A percentile compares a stretch with the other conserved stretches of the same genome.
These are phyloP conservation scores for Botryotinia convoluta DNA, from an alignment of 2,329 filamentous ascomycete genomes.

Conservation along the genomic window DNA sequence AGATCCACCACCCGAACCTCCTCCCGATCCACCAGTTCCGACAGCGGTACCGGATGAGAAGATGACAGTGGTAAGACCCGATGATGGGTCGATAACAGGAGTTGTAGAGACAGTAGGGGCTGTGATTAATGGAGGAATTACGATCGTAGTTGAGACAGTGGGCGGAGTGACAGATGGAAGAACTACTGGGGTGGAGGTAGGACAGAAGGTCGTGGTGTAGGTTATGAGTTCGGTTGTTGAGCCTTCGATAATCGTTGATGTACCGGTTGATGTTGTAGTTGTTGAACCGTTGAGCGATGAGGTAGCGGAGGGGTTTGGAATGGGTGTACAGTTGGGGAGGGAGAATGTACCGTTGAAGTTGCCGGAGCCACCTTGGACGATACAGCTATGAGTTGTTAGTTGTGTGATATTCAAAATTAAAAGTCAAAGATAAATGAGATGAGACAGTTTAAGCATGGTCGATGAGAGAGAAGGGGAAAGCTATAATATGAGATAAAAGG, in stretches of 20 bases:
- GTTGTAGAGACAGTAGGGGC: slow-evolving; percentile 24
- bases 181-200: slow-evolving; percentile 5
- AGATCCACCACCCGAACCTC: not conserved
- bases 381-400: slow-evolving; percentile 37
- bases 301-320: slow-evolving; percentile 18
- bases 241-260: slow-evolving; percentile 21
- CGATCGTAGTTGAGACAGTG: not conserved
- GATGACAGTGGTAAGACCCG: not conserved
- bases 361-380: slow-evolving; percentile 44
- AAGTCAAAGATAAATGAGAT: too few relatives aligned
- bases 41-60: not conserved
- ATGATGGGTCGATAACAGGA: not conserved
- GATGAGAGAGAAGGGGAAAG: not conserved
- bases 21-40: slow-evolving; percentile 15
- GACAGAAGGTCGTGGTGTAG: slow-evolving; percentile 19
- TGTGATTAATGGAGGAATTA: slow-evolving; percentile 20
- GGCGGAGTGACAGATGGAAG: slow-evolving; percentile 21
- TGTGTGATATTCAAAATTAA: too few relatives aligned
- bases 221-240: slow-evolving; percentile 24
- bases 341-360: slow-evolving; percentile 40
- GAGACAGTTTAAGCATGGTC: not conserved
- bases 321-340: slow-evolving; percentile 36
- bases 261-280: slow-evolving; percentile 28
- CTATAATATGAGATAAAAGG: not conserved
- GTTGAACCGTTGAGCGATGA: slow-evolving; percentile 25